Conservation (phyloP, 805 yeast genomes). For the Ogataea nitratoaversa region DNA sequence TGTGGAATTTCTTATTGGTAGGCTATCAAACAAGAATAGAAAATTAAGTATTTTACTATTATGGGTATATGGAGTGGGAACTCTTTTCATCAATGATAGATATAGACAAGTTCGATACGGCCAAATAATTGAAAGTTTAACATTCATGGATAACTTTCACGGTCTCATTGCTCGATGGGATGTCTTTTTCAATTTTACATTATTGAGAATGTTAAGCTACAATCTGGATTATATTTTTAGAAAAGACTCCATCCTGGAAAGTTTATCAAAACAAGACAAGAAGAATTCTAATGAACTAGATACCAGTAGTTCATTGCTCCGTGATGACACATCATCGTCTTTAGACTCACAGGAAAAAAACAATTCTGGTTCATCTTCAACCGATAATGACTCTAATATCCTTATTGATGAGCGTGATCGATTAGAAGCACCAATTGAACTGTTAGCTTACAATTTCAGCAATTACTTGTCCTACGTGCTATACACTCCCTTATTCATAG, state of each 20-base stretch:
- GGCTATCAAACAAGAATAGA: conserved; percentile 29
- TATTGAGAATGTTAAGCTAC: conserved; percentile 78
- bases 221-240: conserved; percentile 68
- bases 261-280: conserved; percentile 14
- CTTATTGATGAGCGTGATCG: conserved; percentile 56
- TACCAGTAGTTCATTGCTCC: too few species aligned
- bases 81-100: conserved; percentile 73
- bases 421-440: conserved; percentile 56
- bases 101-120: conserved; percentile 53
- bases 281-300: conserved; percentile 10
- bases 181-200: conserved; percentile 86
- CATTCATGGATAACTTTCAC: conserved; percentile 57
- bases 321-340: too few species aligned
- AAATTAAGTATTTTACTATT: conserved; percentile 40
- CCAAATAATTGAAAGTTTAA: conserved; percentile 35
- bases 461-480: conserved; percentile 74
- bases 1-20: conserved; percentile 49
- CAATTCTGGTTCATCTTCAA: too few species aligned
- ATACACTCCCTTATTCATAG: conserved; percentile 87
- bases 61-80: conserved; percentile 79
- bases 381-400: not conserved
- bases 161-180: conserved; percentile 94
- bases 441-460: conserved; percentile 53
- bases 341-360: too few species aligned
- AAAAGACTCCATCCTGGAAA: conserved; percentile 13